Evolutionary conservation across 1,139 yeast species (phyloP).

Genomic region (Lodderomyces margitis): DNA sequence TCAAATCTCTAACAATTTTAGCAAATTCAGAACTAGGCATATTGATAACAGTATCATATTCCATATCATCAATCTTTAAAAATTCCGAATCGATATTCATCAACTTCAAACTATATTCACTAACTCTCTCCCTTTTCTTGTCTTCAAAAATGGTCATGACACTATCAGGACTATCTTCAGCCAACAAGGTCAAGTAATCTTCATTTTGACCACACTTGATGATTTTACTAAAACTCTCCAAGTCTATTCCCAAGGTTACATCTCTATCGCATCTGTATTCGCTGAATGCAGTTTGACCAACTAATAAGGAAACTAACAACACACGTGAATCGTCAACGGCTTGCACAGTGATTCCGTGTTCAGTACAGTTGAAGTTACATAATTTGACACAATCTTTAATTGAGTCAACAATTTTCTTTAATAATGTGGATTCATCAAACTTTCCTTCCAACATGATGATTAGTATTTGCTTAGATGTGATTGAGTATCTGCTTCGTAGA

Average conservation of each 20-base stretch:
- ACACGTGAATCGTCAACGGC: conserved; percentile 98
- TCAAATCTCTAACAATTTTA: conserved; percentile 85
- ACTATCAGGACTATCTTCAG: conserved; percentile 87
- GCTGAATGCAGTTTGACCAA: conserved; percentile 87
- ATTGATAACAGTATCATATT: conserved; percentile 79
- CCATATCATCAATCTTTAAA: conserved; percentile 91
- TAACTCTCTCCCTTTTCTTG: conserved; percentile 82
- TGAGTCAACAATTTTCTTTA: conserved; percentile 90
- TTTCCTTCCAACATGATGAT: conserved; percentile 88
- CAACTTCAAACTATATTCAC: conserved; percentile 87
- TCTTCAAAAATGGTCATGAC: conserved; percentile 87
- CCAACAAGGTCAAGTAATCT: conserved; percentile 83
- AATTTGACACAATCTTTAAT: conserved; percentile 90
- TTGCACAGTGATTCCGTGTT: conserved; percentile 91
- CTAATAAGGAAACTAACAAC: conserved; percentile 80
- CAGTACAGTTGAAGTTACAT: conserved; percentile 95
- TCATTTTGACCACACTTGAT: conserved; percentile 89
- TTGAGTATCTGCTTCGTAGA: background rate
- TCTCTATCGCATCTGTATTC: conserved; percentile 96
- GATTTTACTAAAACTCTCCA: conserved; percentile 81
- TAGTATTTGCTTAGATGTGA: background rate
- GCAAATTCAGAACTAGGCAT: conserved; percentile 90
- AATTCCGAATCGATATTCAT: conserved; percentile 97
- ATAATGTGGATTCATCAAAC: conserved; percentile 86
- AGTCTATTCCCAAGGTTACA: conserved; percentile 87